Evolutionary conservation across 192 early-diverging fungal species (phyloP).

Genomic region (Entomortierella parvispora): DNA sequence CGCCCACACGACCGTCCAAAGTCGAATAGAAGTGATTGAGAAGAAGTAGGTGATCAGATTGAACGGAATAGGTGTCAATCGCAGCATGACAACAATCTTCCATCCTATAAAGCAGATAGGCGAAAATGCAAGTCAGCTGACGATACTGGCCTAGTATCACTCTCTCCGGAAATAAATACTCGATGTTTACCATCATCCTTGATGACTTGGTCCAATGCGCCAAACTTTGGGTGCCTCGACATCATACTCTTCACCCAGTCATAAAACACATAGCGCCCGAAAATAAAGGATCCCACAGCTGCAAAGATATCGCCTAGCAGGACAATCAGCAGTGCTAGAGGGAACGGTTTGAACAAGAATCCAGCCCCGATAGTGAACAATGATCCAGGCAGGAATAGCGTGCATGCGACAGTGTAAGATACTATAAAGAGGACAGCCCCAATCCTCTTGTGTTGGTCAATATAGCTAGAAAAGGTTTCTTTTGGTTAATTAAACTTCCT

Average conservation of each 20-base stretch:
- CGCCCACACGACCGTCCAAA: constrained; percentile 47
- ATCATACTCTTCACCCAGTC: constrained; percentile 56
- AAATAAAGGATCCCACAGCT: constrained; percentile 53
- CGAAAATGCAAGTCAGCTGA: background rate
- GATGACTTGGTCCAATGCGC: constrained; percentile 52
- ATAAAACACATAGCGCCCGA: constrained; percentile 56
- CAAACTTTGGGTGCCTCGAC: constrained; percentile 46
- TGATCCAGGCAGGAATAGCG: constrained; percentile 45
- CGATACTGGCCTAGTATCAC: background rate
- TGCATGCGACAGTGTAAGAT: constrained; percentile 39
- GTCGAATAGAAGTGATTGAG: constrained; percentile 53
- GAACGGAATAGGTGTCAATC: constrained; percentile 55
- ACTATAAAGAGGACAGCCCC: constrained; percentile 34
- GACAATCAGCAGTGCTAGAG: constrained; percentile 48
- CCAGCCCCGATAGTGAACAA: constrained; percentile 55
- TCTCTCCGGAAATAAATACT: too few relatives aligned
- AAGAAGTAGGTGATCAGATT: constrained; percentile 59
- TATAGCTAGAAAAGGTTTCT: constrained; percentile 12
- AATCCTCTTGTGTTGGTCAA: constrained; percentile 24
- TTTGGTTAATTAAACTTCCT: too few relatives aligned
- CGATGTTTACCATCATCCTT: constrained; percentile 50
- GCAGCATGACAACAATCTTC: constrained; percentile 59
- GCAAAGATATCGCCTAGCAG: constrained; percentile 50
- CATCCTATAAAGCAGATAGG: constrained; percentile 33
- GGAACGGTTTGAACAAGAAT: constrained; percentile 56